Conservation (phyloP, 2,329 filamentous ascomycete species). For the Beauveria sp. region DNA sequence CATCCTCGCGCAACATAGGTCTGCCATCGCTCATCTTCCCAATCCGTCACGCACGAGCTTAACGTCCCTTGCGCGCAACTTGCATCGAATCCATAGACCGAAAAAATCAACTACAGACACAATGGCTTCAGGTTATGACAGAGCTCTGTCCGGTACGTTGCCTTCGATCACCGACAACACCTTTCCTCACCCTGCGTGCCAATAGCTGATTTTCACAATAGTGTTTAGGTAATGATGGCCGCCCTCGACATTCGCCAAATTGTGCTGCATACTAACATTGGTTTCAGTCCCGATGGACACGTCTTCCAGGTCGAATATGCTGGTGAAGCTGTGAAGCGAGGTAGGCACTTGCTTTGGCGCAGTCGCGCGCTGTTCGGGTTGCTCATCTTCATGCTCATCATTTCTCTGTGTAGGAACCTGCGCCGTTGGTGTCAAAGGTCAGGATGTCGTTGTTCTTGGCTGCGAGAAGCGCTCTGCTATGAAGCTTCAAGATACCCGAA, state of each 20-base stretch:
- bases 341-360: slow-evolving; percentile 38
- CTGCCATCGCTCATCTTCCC: slow-evolving; percentile 13
- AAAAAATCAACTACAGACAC: slow-evolving; percentile 6
- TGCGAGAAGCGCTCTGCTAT: slow-evolving; percentile 99
- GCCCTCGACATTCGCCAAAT: neutral
- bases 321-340: slow-evolving; percentile 96
- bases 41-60: slow-evolving; percentile 5
- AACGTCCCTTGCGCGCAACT: neutral
- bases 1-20: slow-evolving; percentile 10
- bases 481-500: slow-evolving; percentile 98
- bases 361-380: neutral
- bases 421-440: slow-evolving; percentile 93
- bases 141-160: slow-evolving; percentile 92
- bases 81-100: neutral
- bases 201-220: slow-evolving; percentile 43
- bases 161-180: slow-evolving; percentile 11
- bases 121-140: slow-evolving; percentile 95
- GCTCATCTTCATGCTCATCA: slow-evolving; percentile 12
- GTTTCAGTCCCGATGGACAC: slow-evolving; percentile 85
- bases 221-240: slow-evolving; percentile 67
- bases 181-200: slow-evolving; percentile 15
- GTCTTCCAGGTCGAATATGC: slow-evolving; percentile 99
- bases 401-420: slow-evolving; percentile 64
- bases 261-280: slow-evolving; percentile 34
- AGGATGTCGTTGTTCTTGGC: slow-evolving; percentile 88